Base-by-base conservation (phyloP, 345 rosid species). In the Chamaenerion angustifolium region DNA sequence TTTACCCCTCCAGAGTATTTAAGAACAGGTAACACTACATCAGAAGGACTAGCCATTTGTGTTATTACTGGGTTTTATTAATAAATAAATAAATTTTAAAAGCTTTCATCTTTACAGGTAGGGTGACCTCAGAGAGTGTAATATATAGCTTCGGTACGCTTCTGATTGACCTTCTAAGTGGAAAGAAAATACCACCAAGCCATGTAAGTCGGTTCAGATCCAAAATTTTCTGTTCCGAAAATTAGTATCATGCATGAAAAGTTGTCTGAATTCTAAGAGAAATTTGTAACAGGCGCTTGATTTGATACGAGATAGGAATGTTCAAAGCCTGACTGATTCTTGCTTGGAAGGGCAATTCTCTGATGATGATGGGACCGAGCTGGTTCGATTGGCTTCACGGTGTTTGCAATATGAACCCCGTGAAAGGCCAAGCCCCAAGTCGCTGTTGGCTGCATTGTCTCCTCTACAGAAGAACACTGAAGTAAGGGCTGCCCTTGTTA, bases 381-480 rank as follows among this genome's bases (percentile, higher is more conserved):
- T 89, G 57, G 82, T 85, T 54, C 81, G 84, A 16, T 57, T 85
- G 70, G 84, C 95, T 56, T 77, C 90, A 52, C 68, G 76, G 11
- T 85, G 97, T 64, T 76, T 89, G 68, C 92, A 85, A 62, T 66
- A 72, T 49, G 97, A 89, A 65, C 82, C 88, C 18, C 81, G 81
- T 49, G 94, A 79, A 53, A 70, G 97, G 35, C 95, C 97, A 58
- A 83, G 68, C 66, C 66, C 88, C 7, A 83, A 71, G 65, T 74
- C 81, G 31, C 47, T 85, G 60, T 82, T 77, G 46, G 18, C 84
- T 68, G 81, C 88, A 37, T 69, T 85, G 64, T 57, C 72, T 60
- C 72, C 88, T 59, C 92, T 89, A 63, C 97, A 89, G 57, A 83
- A 71, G 68, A 94, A 85, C 58, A 60, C 78, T 13, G 92, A 89